Evolutionary conservation across 2,329 filamentous ascomycete species (phyloP).

Genomic region (Geosmithia flava): DNA sequence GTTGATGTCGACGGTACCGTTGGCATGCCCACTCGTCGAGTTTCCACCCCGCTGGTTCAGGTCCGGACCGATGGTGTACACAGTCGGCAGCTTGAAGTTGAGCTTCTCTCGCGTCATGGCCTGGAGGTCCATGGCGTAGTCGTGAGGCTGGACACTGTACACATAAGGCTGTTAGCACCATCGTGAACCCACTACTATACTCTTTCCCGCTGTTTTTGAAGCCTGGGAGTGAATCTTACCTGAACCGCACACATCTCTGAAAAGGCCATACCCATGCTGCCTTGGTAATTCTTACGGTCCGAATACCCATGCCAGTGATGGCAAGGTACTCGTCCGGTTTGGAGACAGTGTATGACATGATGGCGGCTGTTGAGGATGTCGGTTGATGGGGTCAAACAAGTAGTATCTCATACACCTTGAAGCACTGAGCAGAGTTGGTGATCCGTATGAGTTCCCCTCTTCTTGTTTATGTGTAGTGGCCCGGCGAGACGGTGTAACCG

Average conservation of each 20-base stretch:
- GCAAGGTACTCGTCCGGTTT: slow-evolving; percentile 77
- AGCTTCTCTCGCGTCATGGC: slow-evolving; percentile 87
- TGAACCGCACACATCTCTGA: slow-evolving; percentile 51
- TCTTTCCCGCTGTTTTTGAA: not conserved
- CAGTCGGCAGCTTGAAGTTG: slow-evolving; percentile 68
- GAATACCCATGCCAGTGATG: slow-evolving; percentile 68
- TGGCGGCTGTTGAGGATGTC: slow-evolving; percentile 12
- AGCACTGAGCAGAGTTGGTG: not conserved
- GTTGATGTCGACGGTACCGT: slow-evolving; percentile 7
- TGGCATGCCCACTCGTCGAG: slow-evolving; percentile 4
- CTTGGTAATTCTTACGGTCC: slow-evolving; percentile 66
- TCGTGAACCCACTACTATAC: too few species aligned
- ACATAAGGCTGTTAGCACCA: not conserved
- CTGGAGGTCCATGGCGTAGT: slow-evolving; percentile 72
- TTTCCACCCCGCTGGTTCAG: slow-evolving; percentile 43
- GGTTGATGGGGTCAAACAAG: not conserved
- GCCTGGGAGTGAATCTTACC: not conserved
- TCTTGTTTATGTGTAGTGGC: too few species aligned
- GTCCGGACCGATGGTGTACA: slow-evolving; percentile 77
- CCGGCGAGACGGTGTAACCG: too few species aligned
- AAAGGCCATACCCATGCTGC: slow-evolving; percentile 61
- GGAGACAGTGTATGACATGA: slow-evolving; percentile 54
- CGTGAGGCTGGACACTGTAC: slow-evolving; percentile 55
- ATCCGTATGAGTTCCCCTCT: not conserved
- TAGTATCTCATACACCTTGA: not conserved